phyloP scores from a whole-genome alignment of 169 alveolate species.

The Eimeria necatrix region DNA sequence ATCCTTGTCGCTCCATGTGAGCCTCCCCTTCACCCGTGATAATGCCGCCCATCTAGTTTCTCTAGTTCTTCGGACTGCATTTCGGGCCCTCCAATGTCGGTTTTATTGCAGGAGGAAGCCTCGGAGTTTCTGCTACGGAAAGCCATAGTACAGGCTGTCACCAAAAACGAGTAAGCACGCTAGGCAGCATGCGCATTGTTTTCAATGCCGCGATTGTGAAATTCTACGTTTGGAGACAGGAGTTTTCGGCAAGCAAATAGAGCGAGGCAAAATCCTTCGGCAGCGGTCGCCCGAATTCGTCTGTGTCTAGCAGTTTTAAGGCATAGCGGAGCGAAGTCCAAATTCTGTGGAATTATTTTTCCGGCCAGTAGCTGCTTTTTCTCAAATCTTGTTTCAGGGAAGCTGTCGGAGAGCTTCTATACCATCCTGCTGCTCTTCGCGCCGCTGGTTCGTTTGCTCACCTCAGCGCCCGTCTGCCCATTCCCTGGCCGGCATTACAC shows the following conservation, averaged over 20 bases:
- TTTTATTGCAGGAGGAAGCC: constrained; percentile 21
- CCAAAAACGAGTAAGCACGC: neutral
- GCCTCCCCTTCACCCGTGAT: neutral
- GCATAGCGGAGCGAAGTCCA: no score
- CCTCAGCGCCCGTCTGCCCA: neutral
- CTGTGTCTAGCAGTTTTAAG: no score
- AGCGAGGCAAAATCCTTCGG: no score
- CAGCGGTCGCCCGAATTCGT: no score
- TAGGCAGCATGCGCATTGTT: neutral
- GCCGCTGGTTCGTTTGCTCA: constrained; percentile 42
- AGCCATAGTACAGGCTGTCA: constrained; percentile 22
- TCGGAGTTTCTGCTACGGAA: constrained; percentile 42
- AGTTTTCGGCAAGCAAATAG: no score
- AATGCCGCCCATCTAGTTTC: neutral
- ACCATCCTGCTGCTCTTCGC: constrained; percentile 59
- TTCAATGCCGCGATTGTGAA: no score
- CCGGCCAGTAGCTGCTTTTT: neutral
- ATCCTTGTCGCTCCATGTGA: neutral
- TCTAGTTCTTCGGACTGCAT: neutral
- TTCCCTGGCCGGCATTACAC: no score
- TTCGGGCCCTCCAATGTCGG: neutral
- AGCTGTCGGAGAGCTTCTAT: constrained; percentile 18
- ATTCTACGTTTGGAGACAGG: no score
- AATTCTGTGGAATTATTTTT: no score
- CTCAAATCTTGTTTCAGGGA: neutral